These are phyloP conservation scores for Chrysoporthe puriensis DNA, from an alignment of 2,329 filamentous ascomycete genomes.

Conservation along the genomic window DNA sequence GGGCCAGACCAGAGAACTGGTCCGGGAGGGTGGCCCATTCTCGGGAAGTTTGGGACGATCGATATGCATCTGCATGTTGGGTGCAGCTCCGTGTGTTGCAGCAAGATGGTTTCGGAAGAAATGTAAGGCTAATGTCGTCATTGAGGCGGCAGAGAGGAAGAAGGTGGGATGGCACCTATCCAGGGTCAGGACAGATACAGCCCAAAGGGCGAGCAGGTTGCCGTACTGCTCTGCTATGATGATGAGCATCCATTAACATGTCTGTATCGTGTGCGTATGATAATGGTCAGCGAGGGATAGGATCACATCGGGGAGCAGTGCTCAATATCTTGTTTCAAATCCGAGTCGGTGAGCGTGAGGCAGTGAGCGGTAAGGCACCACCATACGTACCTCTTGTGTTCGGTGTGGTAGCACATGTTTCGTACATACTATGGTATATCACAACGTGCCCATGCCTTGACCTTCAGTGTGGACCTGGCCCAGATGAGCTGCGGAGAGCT, in stretches of 20 bases:
- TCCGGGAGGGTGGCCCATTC: not conserved
- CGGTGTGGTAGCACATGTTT: not conserved
- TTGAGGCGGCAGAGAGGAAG: not conserved
- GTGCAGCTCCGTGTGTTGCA: slow-evolving; percentile 3
- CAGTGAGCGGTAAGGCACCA: not conserved
- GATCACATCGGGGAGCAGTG: not conserved
- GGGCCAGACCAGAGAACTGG: not conserved
- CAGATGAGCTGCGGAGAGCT: too few relatives aligned
- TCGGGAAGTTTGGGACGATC: not conserved
- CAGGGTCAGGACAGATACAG: slow-evolving; percentile 2
- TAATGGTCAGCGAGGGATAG: too few relatives aligned
- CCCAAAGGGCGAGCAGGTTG: too few relatives aligned
- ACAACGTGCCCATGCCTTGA: slow-evolving; percentile 7
- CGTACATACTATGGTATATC: not conserved
- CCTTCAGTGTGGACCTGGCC: slow-evolving; percentile 10
- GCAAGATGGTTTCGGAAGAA: slow-evolving; percentile 8
- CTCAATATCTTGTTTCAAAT: not conserved
- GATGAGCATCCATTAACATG: not conserved
- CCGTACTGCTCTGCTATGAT: not conserved
- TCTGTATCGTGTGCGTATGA: not conserved
- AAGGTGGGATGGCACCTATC: slow-evolving; percentile 4
- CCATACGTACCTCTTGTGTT: not conserved
- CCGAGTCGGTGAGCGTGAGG: not conserved
- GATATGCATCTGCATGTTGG: not conserved
- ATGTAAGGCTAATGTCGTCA: slow-evolving; percentile 8